phyloP scores from a whole-genome alignment of 306 rosid species.

The Cicer pinnatifidum region DNA sequence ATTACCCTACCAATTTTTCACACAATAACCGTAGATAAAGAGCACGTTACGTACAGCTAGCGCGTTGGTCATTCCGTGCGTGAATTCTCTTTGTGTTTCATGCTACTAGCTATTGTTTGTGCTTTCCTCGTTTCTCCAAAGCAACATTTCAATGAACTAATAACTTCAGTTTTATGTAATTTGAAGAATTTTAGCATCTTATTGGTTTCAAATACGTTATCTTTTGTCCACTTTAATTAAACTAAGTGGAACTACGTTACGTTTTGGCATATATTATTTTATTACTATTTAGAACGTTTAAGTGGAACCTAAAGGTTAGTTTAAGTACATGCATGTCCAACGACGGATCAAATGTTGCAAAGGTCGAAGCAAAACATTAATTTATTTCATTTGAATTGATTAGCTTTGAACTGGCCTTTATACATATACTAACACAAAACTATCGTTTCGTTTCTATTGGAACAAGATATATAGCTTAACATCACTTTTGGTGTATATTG shows the following conservation, averaged over 20 bases:
- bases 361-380: not conserved
- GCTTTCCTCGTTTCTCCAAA: not conserved
- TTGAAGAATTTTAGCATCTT: not conserved
- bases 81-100: not conserved
- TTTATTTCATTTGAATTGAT: too few species aligned
- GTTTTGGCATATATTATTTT: not conserved
- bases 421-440: too few species aligned
- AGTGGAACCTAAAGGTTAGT: constrained; percentile 26
- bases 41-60: too few species aligned
- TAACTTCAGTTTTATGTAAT: not conserved
- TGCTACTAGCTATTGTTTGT: not conserved
- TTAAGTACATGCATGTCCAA: not conserved
- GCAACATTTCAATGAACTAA: not conserved
- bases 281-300: not conserved
- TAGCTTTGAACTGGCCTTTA: too few species aligned
- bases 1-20: too few species aligned
- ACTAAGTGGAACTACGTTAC: constrained; percentile 5
- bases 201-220: not conserved
- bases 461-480: too few species aligned
- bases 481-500: too few species aligned
- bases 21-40: too few species aligned
- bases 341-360: constrained; percentile 22
- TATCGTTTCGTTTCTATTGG: too few species aligned
- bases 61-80: too few species aligned
- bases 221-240: not conserved